Percentiles rank a stretch among this genome's conserved stretches.
These are phyloP conservation scores for Salix exigua DNA, from an alignment of 345 rosid genomes.

Conservation along the genomic window DNA sequence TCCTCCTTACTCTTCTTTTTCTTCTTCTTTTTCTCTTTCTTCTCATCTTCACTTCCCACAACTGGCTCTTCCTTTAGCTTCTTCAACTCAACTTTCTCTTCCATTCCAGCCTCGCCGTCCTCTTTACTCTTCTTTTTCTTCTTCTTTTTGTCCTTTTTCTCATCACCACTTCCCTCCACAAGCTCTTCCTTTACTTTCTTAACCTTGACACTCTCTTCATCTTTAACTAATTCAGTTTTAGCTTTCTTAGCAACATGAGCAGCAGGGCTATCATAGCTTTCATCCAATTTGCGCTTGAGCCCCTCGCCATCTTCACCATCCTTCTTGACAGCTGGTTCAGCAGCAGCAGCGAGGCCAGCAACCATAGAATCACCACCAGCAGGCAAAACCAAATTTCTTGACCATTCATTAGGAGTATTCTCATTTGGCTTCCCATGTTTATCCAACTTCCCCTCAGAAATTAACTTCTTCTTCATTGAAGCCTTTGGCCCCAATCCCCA, in stretches of 20 bases:
- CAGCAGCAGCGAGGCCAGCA: constrained; percentile 47
- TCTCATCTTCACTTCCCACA: constrained; percentile 42
- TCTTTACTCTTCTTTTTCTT: constrained; percentile 51
- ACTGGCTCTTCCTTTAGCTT: constrained; percentile 10
- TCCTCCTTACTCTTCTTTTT: constrained; percentile 48
- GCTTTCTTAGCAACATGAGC: constrained; percentile 47
- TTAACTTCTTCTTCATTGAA: constrained; percentile 80
- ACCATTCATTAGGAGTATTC: constrained; percentile 75
- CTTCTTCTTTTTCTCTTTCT: constrained; percentile 49
- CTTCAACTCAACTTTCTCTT: not conserved
- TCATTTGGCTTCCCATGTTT: constrained; percentile 88
- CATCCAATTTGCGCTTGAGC: constrained; percentile 55
- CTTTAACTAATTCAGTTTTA: constrained; percentile 37
- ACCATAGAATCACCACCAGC: constrained; percentile 67
- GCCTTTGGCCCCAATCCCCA: constrained; percentile 95
- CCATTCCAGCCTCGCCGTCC: constrained; percentile 27
- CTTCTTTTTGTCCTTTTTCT: constrained; percentile 40
- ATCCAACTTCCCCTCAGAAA: constrained; percentile 75
- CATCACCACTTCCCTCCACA: not conserved
- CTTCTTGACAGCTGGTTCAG: constrained; percentile 3
- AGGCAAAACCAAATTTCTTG: constrained; percentile 67
- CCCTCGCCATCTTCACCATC: constrained; percentile 37
- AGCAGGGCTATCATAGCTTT: constrained; percentile 35
- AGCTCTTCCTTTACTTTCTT: constrained; percentile 11
- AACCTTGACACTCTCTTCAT: constrained; percentile 19